phyloP scores from a whole-genome alignment of 129 eudicot genomes.

The Saussurea involucrata region DNA sequence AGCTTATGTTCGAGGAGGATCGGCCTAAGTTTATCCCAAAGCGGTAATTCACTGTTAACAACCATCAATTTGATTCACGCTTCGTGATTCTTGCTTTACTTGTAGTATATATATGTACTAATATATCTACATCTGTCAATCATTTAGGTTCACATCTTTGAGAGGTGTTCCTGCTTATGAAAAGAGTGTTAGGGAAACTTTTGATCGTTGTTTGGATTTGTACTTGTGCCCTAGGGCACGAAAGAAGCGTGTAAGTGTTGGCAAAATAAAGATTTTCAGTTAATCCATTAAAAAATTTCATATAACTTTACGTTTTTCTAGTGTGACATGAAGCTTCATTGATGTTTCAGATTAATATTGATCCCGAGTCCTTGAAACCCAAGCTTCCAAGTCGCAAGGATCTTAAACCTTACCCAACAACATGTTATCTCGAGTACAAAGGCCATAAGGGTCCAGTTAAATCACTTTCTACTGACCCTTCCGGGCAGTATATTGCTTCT shows the following conservation, averaged over 20 bases:
- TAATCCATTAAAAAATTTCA: not conserved
- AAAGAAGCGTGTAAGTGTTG: slow-evolving; percentile 84
- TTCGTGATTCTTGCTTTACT: slow-evolving; percentile 5
- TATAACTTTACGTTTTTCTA: not conserved
- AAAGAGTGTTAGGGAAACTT: slow-evolving; percentile 66
- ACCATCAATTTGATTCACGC: not conserved
- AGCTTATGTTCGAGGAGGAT: slow-evolving; percentile 96
- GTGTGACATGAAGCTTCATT: not conserved
- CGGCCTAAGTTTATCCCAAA: slow-evolving; percentile 91
- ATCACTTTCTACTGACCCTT: slow-evolving; percentile 67
- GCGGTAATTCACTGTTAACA: slow-evolving; percentile 37
- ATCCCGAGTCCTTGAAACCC: slow-evolving; percentile 91
- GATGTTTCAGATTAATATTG: slow-evolving; percentile 67
- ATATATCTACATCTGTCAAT: not conserved
- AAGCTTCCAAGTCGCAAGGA: slow-evolving; percentile 88
- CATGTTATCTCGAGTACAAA: slow-evolving; percentile 86
- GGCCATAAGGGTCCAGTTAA: slow-evolving; percentile 87
- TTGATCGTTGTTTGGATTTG: slow-evolving; percentile 92
- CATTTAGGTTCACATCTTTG: slow-evolving; percentile 64
- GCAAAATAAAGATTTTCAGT: not conserved
- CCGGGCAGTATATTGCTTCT: slow-evolving; percentile 97
- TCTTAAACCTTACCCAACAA: slow-evolving; percentile 85
- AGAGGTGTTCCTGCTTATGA: slow-evolving; percentile 95
- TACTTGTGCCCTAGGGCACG: slow-evolving; percentile 92
- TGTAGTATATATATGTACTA: not conserved